Base-by-base conservation (phyloP, 768 basidiomycete species). In the Lenzites betulinus region DNA sequence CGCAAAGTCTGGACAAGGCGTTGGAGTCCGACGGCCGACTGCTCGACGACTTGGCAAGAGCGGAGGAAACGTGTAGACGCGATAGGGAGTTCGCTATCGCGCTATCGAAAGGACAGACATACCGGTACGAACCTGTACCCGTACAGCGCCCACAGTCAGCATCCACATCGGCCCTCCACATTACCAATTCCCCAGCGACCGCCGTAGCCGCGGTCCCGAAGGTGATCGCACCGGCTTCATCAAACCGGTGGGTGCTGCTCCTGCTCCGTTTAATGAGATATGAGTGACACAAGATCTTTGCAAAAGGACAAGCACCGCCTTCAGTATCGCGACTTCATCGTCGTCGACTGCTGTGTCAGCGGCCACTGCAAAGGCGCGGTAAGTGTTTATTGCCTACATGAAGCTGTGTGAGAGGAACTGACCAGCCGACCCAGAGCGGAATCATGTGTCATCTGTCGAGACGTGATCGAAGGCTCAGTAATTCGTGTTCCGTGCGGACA, bases 1-100 rank as follows among this genome's bases (percentile, higher is more conserved):
- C 72, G 13, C 58, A 52, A 15, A 72, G 71, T 38, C 46, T 72
- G 39, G 64, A 64, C 30, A 38, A 46, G 23, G 69, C 70, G 1
- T 30, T 71, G 46, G 35, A 57, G 8, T 48, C 62, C 7, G 73
- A 73, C 43, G 50, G 41, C 4, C 36, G 22, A 0, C 15, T 70
- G 3, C 47, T 74, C 1, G 62, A 65, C 15, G 62, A 69, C 51
- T 35, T 66, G 5, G 54, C 48, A 11, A 48, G 42, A 15, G 53
- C n/a, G 13, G 67, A 72, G 26, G 55, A 54, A 12, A 30, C 51
- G 22, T 64, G 66, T 20, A 52, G 60, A 11, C 39, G 60, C 25
- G 65, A 67, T 57, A 47, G 64, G 30, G 67, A 66, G 28, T 42
- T 65, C 13, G 69, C 66, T 2, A 36, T 58, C 6, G 60, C 65